Percentiles rank a stretch among this genome's conserved stretches.
Evolutionary conservation across 2,329 filamentous ascomycete genomes (phyloP).

Genomic region (Monilinia laxa): DNA sequence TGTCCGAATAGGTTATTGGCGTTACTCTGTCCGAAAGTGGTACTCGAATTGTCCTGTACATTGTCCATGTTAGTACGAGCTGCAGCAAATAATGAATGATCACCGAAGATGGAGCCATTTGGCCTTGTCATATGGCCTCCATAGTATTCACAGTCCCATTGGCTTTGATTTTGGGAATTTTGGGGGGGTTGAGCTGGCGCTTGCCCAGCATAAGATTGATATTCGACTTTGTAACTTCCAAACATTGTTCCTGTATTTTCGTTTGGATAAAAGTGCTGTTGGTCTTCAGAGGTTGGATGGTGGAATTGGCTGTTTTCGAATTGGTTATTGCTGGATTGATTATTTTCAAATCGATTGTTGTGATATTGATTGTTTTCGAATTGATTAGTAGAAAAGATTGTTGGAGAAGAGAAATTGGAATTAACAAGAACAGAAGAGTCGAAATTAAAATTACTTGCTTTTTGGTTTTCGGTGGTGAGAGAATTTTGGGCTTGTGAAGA

Average conservation of each 20-base stretch:
- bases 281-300: background rate
- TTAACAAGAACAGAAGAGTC: background rate
- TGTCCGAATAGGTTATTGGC: slow-evolving; percentile 3
- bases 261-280: slow-evolving; percentile 7
- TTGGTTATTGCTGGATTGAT: background rate
- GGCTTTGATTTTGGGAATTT: background rate
- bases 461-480: slow-evolving; percentile 16
- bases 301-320: background rate
- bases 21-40: slow-evolving; percentile 7
- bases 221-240: background rate
- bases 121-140: background rate
- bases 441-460: slow-evolving; percentile 20
- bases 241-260: background rate
- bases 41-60: slow-evolving; percentile 7
- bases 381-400: background rate
- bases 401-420: slow-evolving; percentile 2
- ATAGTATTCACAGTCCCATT: background rate
- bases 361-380: no score
- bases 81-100: background rate
- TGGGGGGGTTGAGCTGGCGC: slow-evolving; percentile 8
- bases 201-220: slow-evolving; percentile 5
- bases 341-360: no score
- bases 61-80: slow-evolving; percentile 3
- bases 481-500: slow-evolving; percentile 11
- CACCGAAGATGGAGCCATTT: background rate